These are phyloP conservation scores for Quercus rubra DNA, from an alignment of 306 rosid genomes.

Conservation along the genomic window DNA sequence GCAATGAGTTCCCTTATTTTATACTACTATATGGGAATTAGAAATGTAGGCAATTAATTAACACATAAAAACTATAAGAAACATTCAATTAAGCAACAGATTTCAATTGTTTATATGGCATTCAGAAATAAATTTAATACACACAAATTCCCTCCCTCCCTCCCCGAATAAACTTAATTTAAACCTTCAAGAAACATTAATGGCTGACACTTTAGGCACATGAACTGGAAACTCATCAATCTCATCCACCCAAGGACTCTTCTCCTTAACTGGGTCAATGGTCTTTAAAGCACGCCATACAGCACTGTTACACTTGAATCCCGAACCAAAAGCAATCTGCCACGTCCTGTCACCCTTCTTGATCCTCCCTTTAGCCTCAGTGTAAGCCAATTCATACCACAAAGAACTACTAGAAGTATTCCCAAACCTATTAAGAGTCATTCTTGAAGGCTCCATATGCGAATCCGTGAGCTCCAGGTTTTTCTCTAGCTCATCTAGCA, in stretches of 20 bases:
- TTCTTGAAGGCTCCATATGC: slow-evolving; percentile 95
- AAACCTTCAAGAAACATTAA: slow-evolving; percentile 21
- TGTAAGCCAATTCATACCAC: slow-evolving; percentile 88
- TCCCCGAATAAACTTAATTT: not conserved
- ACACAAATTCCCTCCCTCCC: not conserved
- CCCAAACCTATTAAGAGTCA: slow-evolving; percentile 78
- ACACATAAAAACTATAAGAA: not conserved
- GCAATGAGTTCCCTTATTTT: too few species aligned
- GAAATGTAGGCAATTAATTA: not conserved
- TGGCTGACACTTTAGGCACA: slow-evolving; percentile 56
- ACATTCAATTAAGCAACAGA: not conserved
- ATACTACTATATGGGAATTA: not conserved
- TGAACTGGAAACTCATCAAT: slow-evolving; percentile 75
- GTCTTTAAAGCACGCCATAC: slow-evolving; percentile 79
- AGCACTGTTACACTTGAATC: slow-evolving; percentile 92
- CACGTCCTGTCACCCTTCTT: slow-evolving; percentile 69
- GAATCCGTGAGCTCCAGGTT: slow-evolving; percentile 70
- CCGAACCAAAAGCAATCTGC: slow-evolving; percentile 97
- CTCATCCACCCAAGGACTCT: slow-evolving; percentile 83
- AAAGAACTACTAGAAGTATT: slow-evolving; percentile 89
- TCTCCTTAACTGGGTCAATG: slow-evolving; percentile 57
- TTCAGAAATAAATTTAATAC: too few species aligned
- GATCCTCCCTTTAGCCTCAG: slow-evolving; percentile 81
- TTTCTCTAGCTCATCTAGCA: slow-evolving; percentile 74
- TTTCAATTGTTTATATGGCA: not conserved